Percentiles rank a stretch among this genome's conserved stretches.
phyloP scores from a whole-genome alignment of 257 asterid genomes.

The Solanum piurae region DNA sequence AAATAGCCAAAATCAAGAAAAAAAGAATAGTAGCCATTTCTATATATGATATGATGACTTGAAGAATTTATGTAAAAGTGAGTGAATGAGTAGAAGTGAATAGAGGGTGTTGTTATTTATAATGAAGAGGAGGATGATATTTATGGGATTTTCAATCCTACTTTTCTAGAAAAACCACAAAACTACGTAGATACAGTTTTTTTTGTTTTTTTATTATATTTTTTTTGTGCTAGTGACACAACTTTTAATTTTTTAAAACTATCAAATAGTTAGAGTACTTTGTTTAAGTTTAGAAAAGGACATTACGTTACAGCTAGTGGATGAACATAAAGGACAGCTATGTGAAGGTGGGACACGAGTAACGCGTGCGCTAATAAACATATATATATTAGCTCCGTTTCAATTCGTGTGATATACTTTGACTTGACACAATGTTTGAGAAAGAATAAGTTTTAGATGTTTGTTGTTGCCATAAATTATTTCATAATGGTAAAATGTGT shows the following conservation, averaged over 20 bases:
- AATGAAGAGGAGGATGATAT: background rate
- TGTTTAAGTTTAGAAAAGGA: background rate
- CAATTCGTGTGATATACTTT: no score
- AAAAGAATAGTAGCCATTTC: slow-evolving; percentile 10
- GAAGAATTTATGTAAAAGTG: background rate
- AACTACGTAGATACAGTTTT: background rate
- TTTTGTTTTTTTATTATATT: background rate
- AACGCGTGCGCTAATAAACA: background rate
- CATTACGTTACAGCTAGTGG: background rate
- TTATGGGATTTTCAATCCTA: background rate
- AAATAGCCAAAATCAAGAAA: slow-evolving; percentile 13
- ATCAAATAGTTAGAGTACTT: background rate
- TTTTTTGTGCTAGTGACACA: background rate
- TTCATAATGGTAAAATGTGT: no score
- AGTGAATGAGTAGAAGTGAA: background rate
- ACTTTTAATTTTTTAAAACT: background rate
- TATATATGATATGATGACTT: background rate
- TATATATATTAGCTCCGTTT: no score
- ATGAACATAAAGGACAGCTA: background rate
- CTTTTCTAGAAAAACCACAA: background rate
- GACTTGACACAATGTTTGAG: no score
- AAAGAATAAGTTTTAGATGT: no score
- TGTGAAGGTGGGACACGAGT: background rate
- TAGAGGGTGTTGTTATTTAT: background rate
- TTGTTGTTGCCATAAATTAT: no score